phyloP scores from a whole-genome alignment of 352 stramenopile species.

The Phytopythium sindhum region DNA sequence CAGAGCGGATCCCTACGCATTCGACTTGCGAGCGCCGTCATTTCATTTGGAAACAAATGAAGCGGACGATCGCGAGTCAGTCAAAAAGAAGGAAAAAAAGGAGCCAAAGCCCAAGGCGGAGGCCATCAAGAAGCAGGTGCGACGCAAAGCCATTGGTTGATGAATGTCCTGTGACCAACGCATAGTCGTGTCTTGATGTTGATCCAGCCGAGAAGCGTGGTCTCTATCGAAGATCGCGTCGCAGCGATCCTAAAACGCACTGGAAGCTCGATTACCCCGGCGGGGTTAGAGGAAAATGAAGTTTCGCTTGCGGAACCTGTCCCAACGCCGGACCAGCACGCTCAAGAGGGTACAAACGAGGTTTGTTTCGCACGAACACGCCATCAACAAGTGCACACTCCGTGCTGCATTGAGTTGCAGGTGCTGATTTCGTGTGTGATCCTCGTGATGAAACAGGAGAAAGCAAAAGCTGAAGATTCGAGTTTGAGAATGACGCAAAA shows the following conservation, averaged over 20 bases:
- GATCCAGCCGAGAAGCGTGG: constrained; percentile 16
- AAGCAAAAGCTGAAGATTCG: neutral
- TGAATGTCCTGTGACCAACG: neutral
- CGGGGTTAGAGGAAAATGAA: constrained; percentile 1
- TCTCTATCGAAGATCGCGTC: constrained; percentile 71
- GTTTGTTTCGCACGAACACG: neutral
- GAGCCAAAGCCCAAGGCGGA: constrained; percentile 25
- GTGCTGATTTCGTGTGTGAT: neutral
- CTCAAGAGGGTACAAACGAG: neutral
- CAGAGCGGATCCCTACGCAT: constrained; percentile 71
- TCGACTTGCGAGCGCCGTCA: constrained; percentile 48
- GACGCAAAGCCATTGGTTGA: too few species aligned
- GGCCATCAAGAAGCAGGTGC: constrained; percentile 9
- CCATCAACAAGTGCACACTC: too few species aligned
- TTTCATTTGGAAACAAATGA: constrained; percentile 22
- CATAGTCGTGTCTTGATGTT: neutral
- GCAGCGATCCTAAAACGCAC: constrained; percentile 76
- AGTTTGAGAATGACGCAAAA: neutral
- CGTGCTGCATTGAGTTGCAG: neutral
- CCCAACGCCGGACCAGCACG: neutral
- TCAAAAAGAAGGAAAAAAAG: constrained; percentile 27
- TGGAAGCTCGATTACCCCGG: constrained; percentile 34
- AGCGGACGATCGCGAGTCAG: constrained; percentile 16
- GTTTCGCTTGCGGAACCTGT: constrained; percentile 4
- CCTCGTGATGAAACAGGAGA: neutral